A percentile compares a stretch with the other conserved stretches of the same genome.
These are phyloP conservation scores for Phytophthora kernoviae DNA, from an alignment of 352 stramenopile genomes.

Conservation along the genomic window DNA sequence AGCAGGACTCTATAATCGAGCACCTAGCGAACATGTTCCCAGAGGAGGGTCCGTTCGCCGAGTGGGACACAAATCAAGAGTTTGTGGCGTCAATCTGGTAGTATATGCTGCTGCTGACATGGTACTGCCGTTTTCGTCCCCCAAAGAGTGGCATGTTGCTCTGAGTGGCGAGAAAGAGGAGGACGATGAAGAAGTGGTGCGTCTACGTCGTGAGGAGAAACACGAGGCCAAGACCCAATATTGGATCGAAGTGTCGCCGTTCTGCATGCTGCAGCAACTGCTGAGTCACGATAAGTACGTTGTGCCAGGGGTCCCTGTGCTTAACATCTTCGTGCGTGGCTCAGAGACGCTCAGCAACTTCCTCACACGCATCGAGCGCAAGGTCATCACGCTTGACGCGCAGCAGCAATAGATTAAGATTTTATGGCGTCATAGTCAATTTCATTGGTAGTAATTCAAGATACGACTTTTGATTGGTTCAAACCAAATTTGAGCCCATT, in stretches of 20 bases:
- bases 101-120: slow-evolving; percentile 78
- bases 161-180: slow-evolving; percentile 77
- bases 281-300: slow-evolving; percentile 80
- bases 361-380: slow-evolving; percentile 67
- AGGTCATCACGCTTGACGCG: slow-evolving; percentile 54
- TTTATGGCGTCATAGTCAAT: slow-evolving; percentile 2
- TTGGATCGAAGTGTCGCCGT: slow-evolving; percentile 82
- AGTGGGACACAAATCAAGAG: slow-evolving; percentile 75
- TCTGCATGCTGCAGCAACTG: slow-evolving; percentile 78
- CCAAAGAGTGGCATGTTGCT: slow-evolving; percentile 79
- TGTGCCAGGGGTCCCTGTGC: slow-evolving; percentile 80
- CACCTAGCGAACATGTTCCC: slow-evolving; percentile 91
- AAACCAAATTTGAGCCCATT: background rate
- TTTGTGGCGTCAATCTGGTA: slow-evolving; percentile 79
- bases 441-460: slow-evolving; percentile 1
- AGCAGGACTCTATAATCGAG: slow-evolving; percentile 83
- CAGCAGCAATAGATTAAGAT: slow-evolving; percentile 20
- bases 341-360: slow-evolving; percentile 70
- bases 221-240: slow-evolving; percentile 78
- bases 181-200: slow-evolving; percentile 65
- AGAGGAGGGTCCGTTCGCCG: slow-evolving; percentile 80
- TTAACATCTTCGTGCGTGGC: slow-evolving; percentile 83
- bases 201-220: slow-evolving; percentile 68
- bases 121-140: slow-evolving; percentile 61
- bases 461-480: background rate